phyloP scores from a whole-genome alignment of 2,329 filamentous ascomycete genomes.

The Hypoxylon sp. region DNA sequence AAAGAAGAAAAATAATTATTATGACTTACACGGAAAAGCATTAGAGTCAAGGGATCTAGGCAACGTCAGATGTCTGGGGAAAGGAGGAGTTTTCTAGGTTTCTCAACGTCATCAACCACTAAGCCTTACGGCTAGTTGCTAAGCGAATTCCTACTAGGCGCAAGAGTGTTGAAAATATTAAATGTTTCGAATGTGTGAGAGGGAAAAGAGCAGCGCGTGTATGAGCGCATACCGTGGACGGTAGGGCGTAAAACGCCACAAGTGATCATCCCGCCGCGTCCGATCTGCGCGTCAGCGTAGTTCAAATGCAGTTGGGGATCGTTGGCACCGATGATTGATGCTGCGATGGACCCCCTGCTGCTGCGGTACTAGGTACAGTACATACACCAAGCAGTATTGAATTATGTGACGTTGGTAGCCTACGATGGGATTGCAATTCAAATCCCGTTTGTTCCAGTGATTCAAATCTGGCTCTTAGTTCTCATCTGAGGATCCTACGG shows the following conservation, averaged over 20 bases:
- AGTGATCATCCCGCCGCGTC: slow-evolving; percentile 33
- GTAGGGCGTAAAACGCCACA: slow-evolving; percentile 29
- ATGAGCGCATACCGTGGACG: slow-evolving; percentile 33
- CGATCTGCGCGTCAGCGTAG: slow-evolving; percentile 34
- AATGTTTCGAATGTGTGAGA: slow-evolving; percentile 2
- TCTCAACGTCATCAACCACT: slow-evolving; percentile 21
- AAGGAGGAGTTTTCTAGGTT: slow-evolving; percentile 7
- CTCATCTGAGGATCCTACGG: background rate
- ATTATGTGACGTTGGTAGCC: slow-evolving; percentile 12
- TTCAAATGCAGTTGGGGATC: slow-evolving; percentile 25
- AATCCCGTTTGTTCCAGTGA: slow-evolving; percentile 3
- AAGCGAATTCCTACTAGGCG: slow-evolving; percentile 26
- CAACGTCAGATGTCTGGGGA: slow-evolving; percentile 9
- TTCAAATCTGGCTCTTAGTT: background rate
- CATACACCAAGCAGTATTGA: slow-evolving; percentile 1
- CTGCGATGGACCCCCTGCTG: slow-evolving; percentile 5
- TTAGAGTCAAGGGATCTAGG: too few species aligned
- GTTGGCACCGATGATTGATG: slow-evolving; percentile 5
- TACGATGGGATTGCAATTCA: slow-evolving; percentile 21
- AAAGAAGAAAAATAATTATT: slow-evolving; percentile 1
- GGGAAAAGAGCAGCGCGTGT: slow-evolving; percentile 11
- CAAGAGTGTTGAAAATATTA: background rate
- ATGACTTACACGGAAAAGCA: too few species aligned
- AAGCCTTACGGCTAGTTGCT: slow-evolving; percentile 19
- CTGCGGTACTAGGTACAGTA: background rate